Evolutionary conservation across 495 filamentous ascomycete species (phyloP), one percentile per base, ranked within the genome.

Genomic region (Apiosordaria backusii): DNA sequence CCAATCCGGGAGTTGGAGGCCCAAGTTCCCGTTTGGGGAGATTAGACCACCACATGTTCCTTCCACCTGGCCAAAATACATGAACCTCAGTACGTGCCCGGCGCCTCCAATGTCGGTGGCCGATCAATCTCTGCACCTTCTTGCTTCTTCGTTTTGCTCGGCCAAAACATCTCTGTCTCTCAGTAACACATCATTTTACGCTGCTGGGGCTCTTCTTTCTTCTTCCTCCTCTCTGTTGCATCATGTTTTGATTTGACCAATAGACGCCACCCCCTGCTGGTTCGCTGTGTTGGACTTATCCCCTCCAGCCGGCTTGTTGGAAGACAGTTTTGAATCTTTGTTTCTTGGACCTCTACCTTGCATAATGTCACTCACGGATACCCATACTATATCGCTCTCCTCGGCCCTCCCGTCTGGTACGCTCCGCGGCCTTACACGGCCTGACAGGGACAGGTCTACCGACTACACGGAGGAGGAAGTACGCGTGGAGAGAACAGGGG

Each of bases 281-380:
- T 23, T 55, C 61, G 27, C 35, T 63, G 50, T 58, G 45, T 62
- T 70, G 70, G 59, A 58, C 54, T 64, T 27, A 5, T 55, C 52
- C 52, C 52, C n/a, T 19, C 52, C 52, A 55, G 18, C 52, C 52
- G 22, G 52, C 22, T 55, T 57, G 64, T 63, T 61, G 64, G 59
- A 62, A 58, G 64, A 65, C 29, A 52, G 18, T 61, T 70, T 69
- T 71, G 60, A 61, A 67, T 70, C 35, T 71, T 66, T 66, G 62
- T 68, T 67, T 74, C 60, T 65, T 69, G 67, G 64, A 27, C 3
- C 45, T 63, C 64, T 4, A 18, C 59, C 63, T 66, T 63, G 61
- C 66, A 73, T 63, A 26, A 76, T 74, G 72, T 18, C 65, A 19
- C 22, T 62, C 63, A 25, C 61, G n/a, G 64, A 59, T 68, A 61